Evolutionary conservation across 768 basidiomycete genomes (phyloP).

Genomic region (Scleroderma bovista): DNA sequence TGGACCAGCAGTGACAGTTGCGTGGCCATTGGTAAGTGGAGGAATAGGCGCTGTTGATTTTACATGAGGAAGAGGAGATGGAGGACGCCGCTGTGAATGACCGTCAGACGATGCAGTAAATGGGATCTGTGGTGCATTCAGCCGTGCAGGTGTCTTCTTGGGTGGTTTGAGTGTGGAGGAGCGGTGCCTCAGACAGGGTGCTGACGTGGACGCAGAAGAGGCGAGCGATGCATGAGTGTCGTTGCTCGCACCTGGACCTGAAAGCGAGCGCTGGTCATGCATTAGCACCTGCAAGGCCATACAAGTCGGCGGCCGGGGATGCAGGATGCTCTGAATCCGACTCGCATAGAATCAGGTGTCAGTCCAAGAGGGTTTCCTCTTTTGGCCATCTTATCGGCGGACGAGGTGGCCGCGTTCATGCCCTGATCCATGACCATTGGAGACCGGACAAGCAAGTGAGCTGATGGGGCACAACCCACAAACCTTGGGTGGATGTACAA

Average conservation of each 20-base stretch:
- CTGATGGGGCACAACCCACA: not conserved
- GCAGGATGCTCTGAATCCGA: too few relatives aligned
- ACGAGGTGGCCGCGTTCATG: too few relatives aligned
- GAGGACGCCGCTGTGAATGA: not conserved
- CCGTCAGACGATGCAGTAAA: not conserved
- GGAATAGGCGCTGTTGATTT: not conserved
- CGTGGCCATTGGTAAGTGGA: not conserved
- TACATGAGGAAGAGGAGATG: not conserved
- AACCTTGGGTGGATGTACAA: not conserved
- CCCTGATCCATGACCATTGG: too few relatives aligned
- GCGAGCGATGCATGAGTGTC: not conserved
- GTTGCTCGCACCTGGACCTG: not conserved
- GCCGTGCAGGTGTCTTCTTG: constrained; percentile 2
- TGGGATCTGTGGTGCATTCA: constrained; percentile 1
- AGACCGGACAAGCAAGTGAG: too few relatives aligned
- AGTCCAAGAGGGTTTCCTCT: too few relatives aligned
- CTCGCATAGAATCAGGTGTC: too few relatives aligned
- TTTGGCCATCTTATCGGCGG: too few relatives aligned
- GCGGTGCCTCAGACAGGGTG: constrained; percentile 10
- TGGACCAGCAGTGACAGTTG: constrained; percentile 3
- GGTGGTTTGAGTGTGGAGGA: constrained; percentile 8
- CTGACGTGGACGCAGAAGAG: not conserved
- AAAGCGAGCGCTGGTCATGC: not conserved
- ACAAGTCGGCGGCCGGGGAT: too few relatives aligned
- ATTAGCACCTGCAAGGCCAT: not conserved